Percentiles rank a stretch among this genome's conserved stretches.
Evolutionary conservation across 2,329 filamentous ascomycete genomes (phyloP).

Genomic region (Trichoderma sp.): DNA sequence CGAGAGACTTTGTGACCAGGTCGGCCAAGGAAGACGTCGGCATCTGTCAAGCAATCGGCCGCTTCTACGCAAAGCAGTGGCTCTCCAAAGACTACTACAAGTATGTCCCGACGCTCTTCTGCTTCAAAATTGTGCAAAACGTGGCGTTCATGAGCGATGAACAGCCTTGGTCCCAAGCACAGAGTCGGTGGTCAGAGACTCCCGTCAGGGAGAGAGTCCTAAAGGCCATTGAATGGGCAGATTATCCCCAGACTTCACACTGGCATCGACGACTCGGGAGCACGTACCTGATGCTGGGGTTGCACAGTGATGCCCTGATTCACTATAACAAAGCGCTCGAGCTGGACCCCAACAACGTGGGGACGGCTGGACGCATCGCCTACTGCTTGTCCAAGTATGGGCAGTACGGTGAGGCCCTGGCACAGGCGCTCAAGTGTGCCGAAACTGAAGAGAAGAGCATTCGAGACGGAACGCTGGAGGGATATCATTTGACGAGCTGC

Average conservation of each 20-base stretch:
- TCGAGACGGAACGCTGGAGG: constrained; percentile 34
- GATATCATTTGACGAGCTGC: constrained; percentile 35
- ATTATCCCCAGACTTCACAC: constrained; percentile 41
- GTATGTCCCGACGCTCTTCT: constrained; percentile 47
- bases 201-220: constrained; percentile 41
- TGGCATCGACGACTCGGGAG: constrained; percentile 47
- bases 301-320: constrained; percentile 41
- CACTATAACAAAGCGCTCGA: constrained; percentile 44
- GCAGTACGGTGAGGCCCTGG: constrained; percentile 42
- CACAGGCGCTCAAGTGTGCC: constrained; percentile 44
- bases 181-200: constrained; percentile 43
- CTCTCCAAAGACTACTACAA: constrained; percentile 40
- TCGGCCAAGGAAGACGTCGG: constrained; percentile 36
- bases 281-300: constrained; percentile 44
- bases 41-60: constrained; percentile 45
- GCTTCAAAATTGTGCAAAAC: constrained; percentile 49
- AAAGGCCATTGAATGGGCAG: constrained; percentile 44
- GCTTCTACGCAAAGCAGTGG: constrained; percentile 46
- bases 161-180: constrained; percentile 43
- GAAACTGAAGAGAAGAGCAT: constrained; percentile 40
- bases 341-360: constrained; percentile 44
- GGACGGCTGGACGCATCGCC: constrained; percentile 47
- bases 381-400: constrained; percentile 45
- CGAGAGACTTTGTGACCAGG: constrained; percentile 38
- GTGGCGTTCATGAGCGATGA: constrained; percentile 46